Percentiles rank a stretch among this genome's conserved stretches.
phyloP scores from a whole-genome alignment of 192 early-diverging fungal genomes.

The Linnemannia hyalina region DNA sequence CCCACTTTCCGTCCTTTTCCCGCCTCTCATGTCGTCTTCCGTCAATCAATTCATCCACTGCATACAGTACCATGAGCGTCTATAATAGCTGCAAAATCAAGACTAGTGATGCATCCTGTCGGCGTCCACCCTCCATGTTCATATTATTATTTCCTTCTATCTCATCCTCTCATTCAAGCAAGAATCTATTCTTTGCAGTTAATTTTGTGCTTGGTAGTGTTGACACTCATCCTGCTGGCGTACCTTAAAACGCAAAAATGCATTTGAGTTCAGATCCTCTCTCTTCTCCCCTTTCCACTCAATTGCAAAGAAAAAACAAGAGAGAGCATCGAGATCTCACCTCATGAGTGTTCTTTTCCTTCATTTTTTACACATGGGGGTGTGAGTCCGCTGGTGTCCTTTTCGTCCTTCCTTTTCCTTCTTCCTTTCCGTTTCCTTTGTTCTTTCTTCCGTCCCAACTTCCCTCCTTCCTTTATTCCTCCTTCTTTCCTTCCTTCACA shows the following conservation, averaged over 20 bases:
- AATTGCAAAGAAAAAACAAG: not conserved
- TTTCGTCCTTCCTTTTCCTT: not conserved
- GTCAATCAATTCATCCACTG: not conserved
- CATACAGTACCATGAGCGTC: not conserved
- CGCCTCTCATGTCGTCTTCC: too few relatives aligned
- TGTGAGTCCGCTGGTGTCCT: not conserved
- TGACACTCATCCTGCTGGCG: not conserved
- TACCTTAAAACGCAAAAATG: not conserved
- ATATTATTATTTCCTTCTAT: not conserved
- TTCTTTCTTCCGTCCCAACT: not conserved
- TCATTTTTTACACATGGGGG: not conserved
- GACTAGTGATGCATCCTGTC: not conserved
- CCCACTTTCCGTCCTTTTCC: not conserved
- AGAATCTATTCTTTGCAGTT: not conserved
- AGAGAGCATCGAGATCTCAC: not conserved
- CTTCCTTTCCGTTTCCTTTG: not conserved
- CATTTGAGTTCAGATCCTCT: not conserved
- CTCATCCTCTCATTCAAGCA: not conserved
- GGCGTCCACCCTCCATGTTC: not conserved
- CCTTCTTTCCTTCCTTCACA: not conserved
- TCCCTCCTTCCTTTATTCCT: not conserved
- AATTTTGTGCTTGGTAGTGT: not conserved
- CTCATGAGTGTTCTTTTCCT: not conserved
- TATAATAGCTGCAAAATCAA: not conserved
- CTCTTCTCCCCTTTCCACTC: not conserved